A percentile compares a stretch with the other conserved stretches of the same genome.
phyloP scores from a whole-genome alignment of 2,329 filamentous ascomycete species.

The Pezicula neosporulosa region DNA sequence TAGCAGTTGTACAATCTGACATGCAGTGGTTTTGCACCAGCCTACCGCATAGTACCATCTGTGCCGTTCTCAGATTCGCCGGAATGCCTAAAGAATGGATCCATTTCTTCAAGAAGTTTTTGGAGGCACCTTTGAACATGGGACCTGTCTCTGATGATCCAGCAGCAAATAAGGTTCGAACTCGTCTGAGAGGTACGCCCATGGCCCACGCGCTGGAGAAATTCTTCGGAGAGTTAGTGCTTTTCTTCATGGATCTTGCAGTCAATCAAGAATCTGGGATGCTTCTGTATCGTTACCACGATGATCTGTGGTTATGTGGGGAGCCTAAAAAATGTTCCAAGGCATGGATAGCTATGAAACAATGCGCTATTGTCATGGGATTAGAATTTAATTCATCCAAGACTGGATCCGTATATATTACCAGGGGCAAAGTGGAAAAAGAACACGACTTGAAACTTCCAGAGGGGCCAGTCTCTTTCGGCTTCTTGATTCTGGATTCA shows the following conservation, averaged over 20 bases:
- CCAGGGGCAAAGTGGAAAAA: constrained; percentile 7
- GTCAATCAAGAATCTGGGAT: constrained; percentile 56
- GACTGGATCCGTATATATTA: constrained; percentile 45
- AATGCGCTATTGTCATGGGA: constrained; percentile 51
- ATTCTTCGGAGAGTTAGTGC: constrained; percentile 52
- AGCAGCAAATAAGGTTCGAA: constrained; percentile 23
- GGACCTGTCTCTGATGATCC: constrained; percentile 23
- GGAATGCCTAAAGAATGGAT: constrained; percentile 54
- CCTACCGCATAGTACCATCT: constrained; percentile 55
- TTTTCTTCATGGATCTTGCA: constrained; percentile 63
- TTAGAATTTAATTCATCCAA: constrained; percentile 54
- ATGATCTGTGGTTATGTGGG: constrained; percentile 65
- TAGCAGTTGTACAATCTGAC: constrained; percentile 52
- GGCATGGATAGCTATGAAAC: constrained; percentile 54
- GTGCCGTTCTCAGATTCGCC: constrained; percentile 51
- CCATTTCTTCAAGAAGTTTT: constrained; percentile 54
- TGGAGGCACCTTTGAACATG: constrained; percentile 56
- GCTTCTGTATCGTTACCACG: constrained; percentile 56
- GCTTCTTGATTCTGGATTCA: constrained; percentile 49
- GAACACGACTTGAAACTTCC: constrained; percentile 34
- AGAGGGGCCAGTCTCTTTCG: constrained; percentile 49
- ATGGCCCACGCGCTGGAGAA: constrained; percentile 56
- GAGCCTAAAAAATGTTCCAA: constrained; percentile 45
- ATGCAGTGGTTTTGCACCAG: constrained; percentile 54
- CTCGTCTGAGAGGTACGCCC: constrained; percentile 52